A percentile compares a stretch with the other conserved stretches of the same genome.
Evolutionary conservation across 1,284 basidiomycete genomes (phyloP).

Genomic region (Cryptococcus sp.): DNA sequence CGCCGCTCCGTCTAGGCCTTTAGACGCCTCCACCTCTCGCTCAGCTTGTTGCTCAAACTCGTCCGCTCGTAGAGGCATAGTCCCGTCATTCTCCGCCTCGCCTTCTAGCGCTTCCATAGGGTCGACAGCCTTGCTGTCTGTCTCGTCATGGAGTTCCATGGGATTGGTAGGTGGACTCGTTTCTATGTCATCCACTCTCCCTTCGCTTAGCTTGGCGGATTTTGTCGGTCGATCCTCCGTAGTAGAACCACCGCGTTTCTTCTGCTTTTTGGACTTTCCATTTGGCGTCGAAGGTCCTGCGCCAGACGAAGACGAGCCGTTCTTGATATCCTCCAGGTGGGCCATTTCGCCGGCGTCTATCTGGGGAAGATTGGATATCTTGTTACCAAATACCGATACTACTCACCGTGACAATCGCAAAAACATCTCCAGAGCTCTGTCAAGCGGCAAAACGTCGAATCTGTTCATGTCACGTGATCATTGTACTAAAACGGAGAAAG

Average conservation of each 20-base stretch:
- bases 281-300: constrained; percentile 9
- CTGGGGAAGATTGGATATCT: background rate
- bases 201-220: constrained; percentile 19
- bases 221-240: constrained; percentile 23
- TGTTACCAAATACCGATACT: background rate
- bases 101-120: constrained; percentile 32
- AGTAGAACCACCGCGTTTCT: constrained; percentile 13
- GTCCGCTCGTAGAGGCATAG: constrained; percentile 71
- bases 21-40: constrained; percentile 80
- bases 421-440: background rate
- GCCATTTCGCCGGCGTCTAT: background rate
- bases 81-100: constrained; percentile 22
- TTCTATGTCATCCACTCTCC: constrained; percentile 12
- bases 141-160: constrained; percentile 15
- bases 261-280: constrained; percentile 15
- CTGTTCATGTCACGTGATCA: constrained; percentile 6
- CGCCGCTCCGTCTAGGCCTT: constrained; percentile 70
- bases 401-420: background rate
- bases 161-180: constrained; percentile 13
- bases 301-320: background rate
- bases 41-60: constrained; percentile 88
- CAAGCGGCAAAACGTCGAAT: background rate
- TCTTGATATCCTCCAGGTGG: constrained; percentile 3
- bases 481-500: constrained; percentile 2
- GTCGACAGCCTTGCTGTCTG: constrained; percentile 9